Evolutionary conservation across 2,329 filamentous ascomycete genomes (phyloP).

Genomic region (Immersiporthe knoxdaviesiana): DNA sequence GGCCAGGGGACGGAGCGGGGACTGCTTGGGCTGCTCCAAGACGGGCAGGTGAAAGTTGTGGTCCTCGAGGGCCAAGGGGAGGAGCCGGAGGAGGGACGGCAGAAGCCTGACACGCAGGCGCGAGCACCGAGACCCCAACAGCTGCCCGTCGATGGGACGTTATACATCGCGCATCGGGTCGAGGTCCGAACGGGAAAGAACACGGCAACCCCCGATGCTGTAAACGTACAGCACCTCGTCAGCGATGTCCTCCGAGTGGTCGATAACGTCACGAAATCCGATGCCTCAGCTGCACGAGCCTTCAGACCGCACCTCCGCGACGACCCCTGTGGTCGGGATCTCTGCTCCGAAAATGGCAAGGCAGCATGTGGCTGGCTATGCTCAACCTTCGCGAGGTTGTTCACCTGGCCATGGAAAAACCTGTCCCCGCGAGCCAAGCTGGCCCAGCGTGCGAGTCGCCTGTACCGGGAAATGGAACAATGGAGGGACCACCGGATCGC

Average conservation of each 20-base stretch:
- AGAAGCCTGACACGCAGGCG: neutral
- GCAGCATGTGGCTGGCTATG: neutral
- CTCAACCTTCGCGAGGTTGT: neutral
- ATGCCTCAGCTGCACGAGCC: neutral
- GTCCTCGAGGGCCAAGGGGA: too few relatives aligned
- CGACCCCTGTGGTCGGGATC: neutral
- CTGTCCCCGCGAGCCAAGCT: neutral
- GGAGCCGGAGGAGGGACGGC: too few relatives aligned
- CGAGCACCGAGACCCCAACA: neutral
- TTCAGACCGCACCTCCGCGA: neutral
- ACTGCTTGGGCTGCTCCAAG: too few relatives aligned
- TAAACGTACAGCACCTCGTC: neutral
- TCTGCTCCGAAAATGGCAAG: neutral
- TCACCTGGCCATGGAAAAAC: neutral
- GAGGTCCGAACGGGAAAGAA: neutral
- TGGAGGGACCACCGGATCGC: neutral
- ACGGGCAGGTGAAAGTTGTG: too few relatives aligned
- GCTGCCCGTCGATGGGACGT: neutral
- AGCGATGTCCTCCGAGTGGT: neutral
- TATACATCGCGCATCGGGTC: neutral
- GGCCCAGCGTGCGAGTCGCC: neutral
- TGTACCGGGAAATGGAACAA: accelerated
- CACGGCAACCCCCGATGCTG: neutral
- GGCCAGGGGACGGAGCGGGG: too few relatives aligned
- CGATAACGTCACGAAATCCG: neutral